Evolutionary conservation across 2,329 filamentous ascomycete species (phyloP), one percentile per base, ranked within the genome.

Genomic region (Talaromyces sp.): DNA sequence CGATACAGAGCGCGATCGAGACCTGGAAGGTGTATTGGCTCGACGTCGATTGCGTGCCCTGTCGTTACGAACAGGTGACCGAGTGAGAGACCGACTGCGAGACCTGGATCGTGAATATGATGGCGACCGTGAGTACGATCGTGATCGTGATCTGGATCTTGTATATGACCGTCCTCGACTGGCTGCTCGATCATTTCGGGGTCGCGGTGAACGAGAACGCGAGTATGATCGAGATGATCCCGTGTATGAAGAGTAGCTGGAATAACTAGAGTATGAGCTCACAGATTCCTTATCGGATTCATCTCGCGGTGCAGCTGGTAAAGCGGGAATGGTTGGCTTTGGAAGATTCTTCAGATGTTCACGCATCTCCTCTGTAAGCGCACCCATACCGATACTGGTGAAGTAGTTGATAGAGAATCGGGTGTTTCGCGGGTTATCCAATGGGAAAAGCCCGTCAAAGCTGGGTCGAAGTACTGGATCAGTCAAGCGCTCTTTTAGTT

Each of bases 331-430:
- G 1, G 90, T 85, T 2, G 93, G 93, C 75, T 96, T 95, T 13
- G 93, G 93, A 78, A 96, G 87, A 73, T 93, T 97, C 76, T 93
- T 90, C 64, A 99, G 84, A 74, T 90, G 88, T 73, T 96, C 92
- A 77, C 95, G 89, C 92, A 97, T 96, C 70, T 93, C 91, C 75
- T 99, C 95, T 1, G 95, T 99, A 67, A 99, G 85, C 27, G 87
- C 88, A 75, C 95, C 95, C 91, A 99, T 96, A 66, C 93, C 93
- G 72, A 99, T 96, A 73, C 93, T 95, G 10, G 95, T 99, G 78
- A 99, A 98, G 84, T 97, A 99, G 80, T 99, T 99, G 88, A 99
- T 97, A 60, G 93, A 92, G 83, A 99, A 99, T 62, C 94, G 89
- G 45, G 93, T 93, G 78, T 97, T 95, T 74, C 91, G 89, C 27